Evolutionary conservation across 106 monocot genomes (phyloP).

Genomic region (Acorus gramineus): DNA sequence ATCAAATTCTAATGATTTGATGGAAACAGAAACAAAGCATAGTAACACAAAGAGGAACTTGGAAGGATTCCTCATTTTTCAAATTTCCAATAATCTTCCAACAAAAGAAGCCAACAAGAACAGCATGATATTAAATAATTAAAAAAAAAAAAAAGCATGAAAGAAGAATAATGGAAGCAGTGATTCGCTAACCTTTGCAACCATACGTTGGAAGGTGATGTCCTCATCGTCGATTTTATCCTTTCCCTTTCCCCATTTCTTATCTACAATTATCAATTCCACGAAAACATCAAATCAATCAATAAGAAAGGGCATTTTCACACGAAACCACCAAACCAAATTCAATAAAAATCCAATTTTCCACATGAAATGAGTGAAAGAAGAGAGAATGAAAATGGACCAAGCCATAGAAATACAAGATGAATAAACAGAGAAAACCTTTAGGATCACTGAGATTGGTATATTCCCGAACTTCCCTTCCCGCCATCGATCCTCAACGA

Average conservation of each 20-base stretch:
- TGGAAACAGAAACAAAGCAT: too few species aligned
- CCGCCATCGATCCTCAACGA: conserved; percentile 38
- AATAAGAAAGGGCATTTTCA: neutral
- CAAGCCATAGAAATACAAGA: neutral
- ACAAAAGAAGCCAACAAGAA: too few species aligned
- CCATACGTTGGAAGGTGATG: conserved; percentile 73
- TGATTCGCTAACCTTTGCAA: conserved; percentile 68
- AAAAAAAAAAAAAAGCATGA: neutral
- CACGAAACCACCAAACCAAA: neutral
- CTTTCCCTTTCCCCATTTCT: conserved; percentile 64
- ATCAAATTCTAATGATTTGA: too few species aligned
- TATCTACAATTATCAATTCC: conserved; percentile 26
- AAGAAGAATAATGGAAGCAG: conserved; percentile 8
- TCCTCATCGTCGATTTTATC: conserved; percentile 79
- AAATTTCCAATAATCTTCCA: too few species aligned
- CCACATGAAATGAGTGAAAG: neutral
- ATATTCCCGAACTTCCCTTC: conserved; percentile 68
- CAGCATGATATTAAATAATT: too few species aligned
- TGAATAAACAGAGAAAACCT: too few species aligned
- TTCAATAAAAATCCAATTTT: too few species aligned
- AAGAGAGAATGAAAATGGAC: neutral
- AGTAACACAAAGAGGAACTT: too few species aligned
- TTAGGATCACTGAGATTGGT: too few species aligned
- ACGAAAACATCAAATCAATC: neutral
- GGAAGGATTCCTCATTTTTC: too few species aligned